Evolutionary conservation across 2,329 filamentous ascomycete genomes (phyloP), one percentile per base, ranked within the genome.

Genomic region (Amauroascus niger): DNA sequence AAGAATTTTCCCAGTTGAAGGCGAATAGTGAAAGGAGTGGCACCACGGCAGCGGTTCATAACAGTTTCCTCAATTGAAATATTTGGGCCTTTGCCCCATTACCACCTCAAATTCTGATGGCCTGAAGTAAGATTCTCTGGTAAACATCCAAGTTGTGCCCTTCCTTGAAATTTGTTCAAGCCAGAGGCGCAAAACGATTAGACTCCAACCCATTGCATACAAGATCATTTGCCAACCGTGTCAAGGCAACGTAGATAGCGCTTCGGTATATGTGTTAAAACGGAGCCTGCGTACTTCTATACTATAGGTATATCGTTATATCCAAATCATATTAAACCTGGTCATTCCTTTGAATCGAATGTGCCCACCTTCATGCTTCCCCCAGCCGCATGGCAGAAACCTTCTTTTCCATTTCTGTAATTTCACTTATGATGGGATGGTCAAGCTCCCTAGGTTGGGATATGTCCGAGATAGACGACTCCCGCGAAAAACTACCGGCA

Each of bases 361-460:
- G 37, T 16, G 49, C 24, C 16, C n/a, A 33, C n/a, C 20, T 32
- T 53, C 43, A 53, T 35, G 44, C 51, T 16, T 43, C 44, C 14
- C 44, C 51, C 20, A 48, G 14, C n/a, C 49, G 33, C n/a, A 53
- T 30, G 6, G 50, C 45, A 9, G 51, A 49, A 24, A 43, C 35
- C 22, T 48, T 53, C 7, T 49, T 40, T 33, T 49, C 51, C 13
- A 53, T 32, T 9, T 48, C 45, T 24, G 33, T n/a, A 11, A 48
- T 40, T 2, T 44, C 44, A 20, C 16, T 26, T 16, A 32, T 2
- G 16, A 30, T 11, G 9, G 44, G 14, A 18, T 46, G 32, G 20
- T 20, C 33, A 43, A 33, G 22, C 9, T 43, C 43, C 6, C 26
- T 33, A 30, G 44, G 11, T 13, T 16, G 16, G n/a, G 44, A 49